Conservation (phyloP, 2,329 filamentous ascomycete genomes). For the Chaetomium sp. region DNA sequence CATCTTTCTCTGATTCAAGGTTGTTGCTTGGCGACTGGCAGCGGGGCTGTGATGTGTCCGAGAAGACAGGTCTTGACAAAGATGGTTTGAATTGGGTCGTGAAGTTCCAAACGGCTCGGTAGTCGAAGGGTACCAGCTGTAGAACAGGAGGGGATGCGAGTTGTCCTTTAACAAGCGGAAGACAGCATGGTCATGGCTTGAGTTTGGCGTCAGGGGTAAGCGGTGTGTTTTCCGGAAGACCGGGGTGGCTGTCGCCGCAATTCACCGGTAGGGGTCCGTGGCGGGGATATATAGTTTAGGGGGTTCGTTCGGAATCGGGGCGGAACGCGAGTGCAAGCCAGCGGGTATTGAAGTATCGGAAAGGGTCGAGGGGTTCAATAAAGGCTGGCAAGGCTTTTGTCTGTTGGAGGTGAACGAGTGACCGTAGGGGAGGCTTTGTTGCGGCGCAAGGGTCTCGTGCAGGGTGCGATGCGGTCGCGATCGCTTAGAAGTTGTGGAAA, state of each 20-base stretch:
- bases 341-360: neutral
- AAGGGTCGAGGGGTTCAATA: neutral
- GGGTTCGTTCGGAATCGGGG: neutral
- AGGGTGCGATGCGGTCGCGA: neutral
- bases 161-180: constrained; percentile 2
- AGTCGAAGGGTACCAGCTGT: neutral
- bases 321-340: neutral
- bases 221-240: constrained; percentile 4
- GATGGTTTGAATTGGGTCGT: neutral
- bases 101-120: neutral
- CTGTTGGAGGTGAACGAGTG: constrained; percentile 2
- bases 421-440: constrained; percentile 4
- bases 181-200: constrained; percentile 10
- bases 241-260: neutral
- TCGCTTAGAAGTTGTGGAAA: constrained; percentile 2
- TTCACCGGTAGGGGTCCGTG: neutral
- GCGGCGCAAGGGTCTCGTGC: constrained; percentile 10
- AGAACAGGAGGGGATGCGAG: constrained; percentile 4
- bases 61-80: neutral
- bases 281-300: neutral
- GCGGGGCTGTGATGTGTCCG: constrained; percentile 19
- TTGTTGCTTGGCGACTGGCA: neutral
- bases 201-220: constrained; percentile 1
- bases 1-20: constrained; percentile 15
- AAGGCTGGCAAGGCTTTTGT: neutral